Base-by-base conservation (phyloP, 1,139 yeast genomes). In the Debaryomyces subglobosus region DNA sequence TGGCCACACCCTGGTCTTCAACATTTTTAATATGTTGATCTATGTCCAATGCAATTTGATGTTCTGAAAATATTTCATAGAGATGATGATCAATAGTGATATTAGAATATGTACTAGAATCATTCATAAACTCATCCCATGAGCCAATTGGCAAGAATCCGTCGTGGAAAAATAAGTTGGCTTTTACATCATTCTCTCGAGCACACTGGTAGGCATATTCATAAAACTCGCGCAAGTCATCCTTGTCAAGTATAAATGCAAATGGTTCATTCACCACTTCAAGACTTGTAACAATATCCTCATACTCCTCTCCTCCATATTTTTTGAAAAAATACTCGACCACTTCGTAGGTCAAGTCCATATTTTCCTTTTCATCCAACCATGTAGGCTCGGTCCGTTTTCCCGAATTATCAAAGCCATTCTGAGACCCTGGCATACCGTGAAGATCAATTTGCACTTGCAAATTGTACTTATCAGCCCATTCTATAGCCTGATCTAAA, bases 401-500 rank as follows among this genome's bases (percentile, higher is more conserved):
- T 1, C 69, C 69, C 6, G 65, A 60, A 49, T 64, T 64, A 49
- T 64, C 69, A 50, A 65, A 65, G 20, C 69, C 68, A 49, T 64
- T 64, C 47, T 64, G 68, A 7, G 67, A 63, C 10, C 68, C 68
- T 1, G 69, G 68, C 60, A 62, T 57, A 3, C 68, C 68, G 49
- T 64, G 68, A 20, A 64, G 45, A 50, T 63, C 67, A 24, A 64
- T 49, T 48, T 59, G 64, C 2, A 62, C 62, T 43, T 54, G 51
- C 21, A 64, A 49, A 4, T 51, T 54, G 47, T 61, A 45, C 27
- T 53, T 54, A 2, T 39, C 23, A 12, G 64, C 59, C 68, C 68
- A 64, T 18, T 44, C 55, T 30, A 64, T 52, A 1, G 67, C 68
- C 27, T 45, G 44, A 41, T 64, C 68, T 39, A 64, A 54, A 46